phyloP scores from a whole-genome alignment of 2,329 filamentous ascomycete genomes.

The Aspergillus sojae region DNA sequence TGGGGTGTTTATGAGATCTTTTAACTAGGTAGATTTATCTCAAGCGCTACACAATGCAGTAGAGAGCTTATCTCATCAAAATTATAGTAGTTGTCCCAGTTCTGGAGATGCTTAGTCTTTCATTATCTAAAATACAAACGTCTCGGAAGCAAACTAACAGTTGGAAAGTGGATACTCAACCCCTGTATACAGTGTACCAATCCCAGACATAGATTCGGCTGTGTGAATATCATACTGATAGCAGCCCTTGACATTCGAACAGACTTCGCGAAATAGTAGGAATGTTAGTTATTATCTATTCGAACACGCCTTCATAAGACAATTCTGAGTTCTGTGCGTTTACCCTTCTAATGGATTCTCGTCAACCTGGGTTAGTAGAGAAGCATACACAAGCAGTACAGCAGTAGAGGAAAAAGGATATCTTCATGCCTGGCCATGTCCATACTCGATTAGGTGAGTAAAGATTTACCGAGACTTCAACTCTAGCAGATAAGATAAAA shows the following conservation, averaged over 20 bases:
- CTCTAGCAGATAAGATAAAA: not conserved
- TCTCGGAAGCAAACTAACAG: not conserved
- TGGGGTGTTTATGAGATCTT: not conserved
- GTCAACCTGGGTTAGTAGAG: slow-evolving; percentile 3
- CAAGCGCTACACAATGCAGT: not conserved
- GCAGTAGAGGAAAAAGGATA: not conserved
- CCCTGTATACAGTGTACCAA: not conserved
- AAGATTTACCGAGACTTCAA: not conserved
- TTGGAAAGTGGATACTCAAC: not conserved
- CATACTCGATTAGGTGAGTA: not conserved
- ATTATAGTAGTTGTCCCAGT: not conserved
- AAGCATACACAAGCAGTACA: not conserved
- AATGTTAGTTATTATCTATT: too few species aligned
- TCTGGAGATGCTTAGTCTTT: not conserved
- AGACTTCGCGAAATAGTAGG: too few species aligned
- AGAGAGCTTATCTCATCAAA: not conserved
- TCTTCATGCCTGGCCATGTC: not conserved
- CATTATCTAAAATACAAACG: not conserved
- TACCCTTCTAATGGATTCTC: slow-evolving; percentile 4
- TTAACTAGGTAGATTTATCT: not conserved
- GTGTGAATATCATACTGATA: too few species aligned
- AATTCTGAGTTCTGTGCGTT: too few species aligned
- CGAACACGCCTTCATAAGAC: too few species aligned
- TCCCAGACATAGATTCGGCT: too few species aligned
- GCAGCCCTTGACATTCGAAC: too few species aligned